phyloP scores from a whole-genome alignment of 257 asterid species.

The Fraxinus pennsylvanica region DNA sequence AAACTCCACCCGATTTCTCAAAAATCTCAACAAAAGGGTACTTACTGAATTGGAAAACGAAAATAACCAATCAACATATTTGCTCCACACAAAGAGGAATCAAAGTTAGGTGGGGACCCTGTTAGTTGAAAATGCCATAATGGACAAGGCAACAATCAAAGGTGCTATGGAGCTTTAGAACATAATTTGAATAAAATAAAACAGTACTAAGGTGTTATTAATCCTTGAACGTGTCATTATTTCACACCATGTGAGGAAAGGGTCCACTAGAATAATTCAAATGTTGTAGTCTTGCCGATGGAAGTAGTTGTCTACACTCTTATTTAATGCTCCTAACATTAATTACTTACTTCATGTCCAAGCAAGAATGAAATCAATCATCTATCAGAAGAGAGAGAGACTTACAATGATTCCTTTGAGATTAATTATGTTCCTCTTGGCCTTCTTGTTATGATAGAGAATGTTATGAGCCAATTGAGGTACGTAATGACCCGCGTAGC shows the following conservation, averaged over 20 bases:
- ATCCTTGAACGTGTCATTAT: constrained; percentile 6
- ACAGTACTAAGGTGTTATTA: neutral
- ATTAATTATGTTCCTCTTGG: constrained; percentile 50
- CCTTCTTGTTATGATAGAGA: constrained; percentile 48
- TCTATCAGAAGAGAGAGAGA: neutral
- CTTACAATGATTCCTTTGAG: constrained; percentile 84
- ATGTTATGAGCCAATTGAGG: constrained; percentile 75
- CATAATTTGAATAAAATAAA: neutral
- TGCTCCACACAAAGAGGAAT: constrained; percentile 12
- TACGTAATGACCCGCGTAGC: constrained; percentile 81
- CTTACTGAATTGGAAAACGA: neutral
- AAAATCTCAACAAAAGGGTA: too few relatives aligned
- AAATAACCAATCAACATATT: neutral
- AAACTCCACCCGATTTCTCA: too few relatives aligned
- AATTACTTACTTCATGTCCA: constrained; percentile 35
- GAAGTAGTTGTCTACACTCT: constrained; percentile 20
- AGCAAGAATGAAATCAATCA: constrained; percentile 1
- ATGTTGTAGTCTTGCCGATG: neutral
- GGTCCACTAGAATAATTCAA: constrained; percentile 29
- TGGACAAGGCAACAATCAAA: constrained; percentile 5
- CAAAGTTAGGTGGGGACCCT: constrained; percentile 4
- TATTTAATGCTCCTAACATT: constrained; percentile 21
- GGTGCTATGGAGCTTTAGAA: neutral
- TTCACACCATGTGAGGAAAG: neutral
- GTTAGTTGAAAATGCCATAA: neutral